Base-by-base conservation (phyloP, 352 stramenopile species). In the Phytophthora sp. region DNA sequence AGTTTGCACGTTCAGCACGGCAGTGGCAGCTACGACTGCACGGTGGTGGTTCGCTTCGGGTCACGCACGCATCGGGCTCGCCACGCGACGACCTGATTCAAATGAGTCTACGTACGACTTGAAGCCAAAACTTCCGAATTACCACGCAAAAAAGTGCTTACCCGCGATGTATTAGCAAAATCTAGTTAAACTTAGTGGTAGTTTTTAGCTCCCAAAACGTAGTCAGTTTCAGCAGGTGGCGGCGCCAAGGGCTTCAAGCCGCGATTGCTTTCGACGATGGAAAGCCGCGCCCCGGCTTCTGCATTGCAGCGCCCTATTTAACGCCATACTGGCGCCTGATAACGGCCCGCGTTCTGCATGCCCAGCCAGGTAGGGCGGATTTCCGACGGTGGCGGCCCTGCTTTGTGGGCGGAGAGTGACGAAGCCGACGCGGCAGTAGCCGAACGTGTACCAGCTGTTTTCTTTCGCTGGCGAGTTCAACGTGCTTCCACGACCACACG, bases 151-250 rank as follows among this genome's bases (percentile, higher is more conserved):
- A 53, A 33, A 8, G 33, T 51, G 50, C 54, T 60, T 60, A 60
- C 15, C 35, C 12, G 23, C 41, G 38, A 51, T 50, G 60, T 63
- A 63, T 68, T 63, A 63, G 51, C 60, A 68, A 63, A 57, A 46
- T 57, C 23, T 57, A 51, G 41, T 49, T 51, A 68, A 68, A 68
- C 23, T 63, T 63, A 68, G n/a, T n/a, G n/a, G n/a, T n/a, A n/a
- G n/a, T n/a, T n/a, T n/a, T n/a, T n/a, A n/a, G 51, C 15, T 11
- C 23, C 23, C 13, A 57, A 58, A 58, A 24, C 36, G 57, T 58
- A 58, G 57, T 51, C 57, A 33, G 57, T 44, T 57, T 33, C 21
- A 26, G n/a, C n/a, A n/a, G n/a, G n/a, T n/a, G n/a, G n/a, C n/a
- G n/a, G 21, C 49, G 23, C 8, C 51, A 47, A 57, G 21, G 24